phyloP scores from a whole-genome alignment of 169 alveolate species.

The Cryptosporidium meleagridis region DNA sequence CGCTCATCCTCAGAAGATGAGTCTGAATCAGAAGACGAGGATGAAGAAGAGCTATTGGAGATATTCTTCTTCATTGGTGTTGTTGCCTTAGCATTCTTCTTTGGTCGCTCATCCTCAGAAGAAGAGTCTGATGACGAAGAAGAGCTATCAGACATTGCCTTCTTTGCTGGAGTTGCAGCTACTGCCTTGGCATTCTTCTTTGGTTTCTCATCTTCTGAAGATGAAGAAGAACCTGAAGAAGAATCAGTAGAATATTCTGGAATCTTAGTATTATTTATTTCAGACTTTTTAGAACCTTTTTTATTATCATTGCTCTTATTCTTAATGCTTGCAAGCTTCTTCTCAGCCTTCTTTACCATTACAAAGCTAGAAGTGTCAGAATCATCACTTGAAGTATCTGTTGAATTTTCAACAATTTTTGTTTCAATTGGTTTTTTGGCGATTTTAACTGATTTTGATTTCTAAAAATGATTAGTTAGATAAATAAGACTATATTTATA shows the following conservation, averaged over 20 bases:
- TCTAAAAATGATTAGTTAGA: not conserved
- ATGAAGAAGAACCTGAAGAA: conserved; percentile 27
- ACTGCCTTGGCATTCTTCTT: conserved; percentile 6
- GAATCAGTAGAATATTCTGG: conserved; percentile 24
- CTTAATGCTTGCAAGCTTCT: not conserved
- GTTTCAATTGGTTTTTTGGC: conserved; percentile 40
- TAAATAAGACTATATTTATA: too few species aligned
- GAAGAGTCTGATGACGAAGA: not conserved
- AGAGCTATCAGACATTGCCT: not conserved
- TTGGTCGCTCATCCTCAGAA: conserved; percentile 30
- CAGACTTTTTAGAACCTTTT: not conserved
- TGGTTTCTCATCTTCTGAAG: conserved; percentile 12
- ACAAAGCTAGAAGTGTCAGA: conserved; percentile 65
- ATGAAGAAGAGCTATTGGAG: not conserved
- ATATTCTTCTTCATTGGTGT: not conserved
- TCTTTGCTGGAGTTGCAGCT: not conserved
- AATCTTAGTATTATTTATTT: not conserved
- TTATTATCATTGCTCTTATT: not conserved
- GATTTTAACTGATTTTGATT: not conserved
- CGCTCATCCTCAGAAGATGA: conserved; percentile 22
- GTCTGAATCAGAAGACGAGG: conserved; percentile 24
- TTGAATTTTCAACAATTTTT: not conserved
- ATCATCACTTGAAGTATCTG: conserved; percentile 67
- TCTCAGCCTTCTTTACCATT: conserved; percentile 60
- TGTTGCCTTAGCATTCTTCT: conserved; percentile 5